Percentiles rank a stretch among this genome's conserved stretches.
phyloP scores from a whole-genome alignment of 306 rosid genomes.

The Boehmeria nivea region DNA sequence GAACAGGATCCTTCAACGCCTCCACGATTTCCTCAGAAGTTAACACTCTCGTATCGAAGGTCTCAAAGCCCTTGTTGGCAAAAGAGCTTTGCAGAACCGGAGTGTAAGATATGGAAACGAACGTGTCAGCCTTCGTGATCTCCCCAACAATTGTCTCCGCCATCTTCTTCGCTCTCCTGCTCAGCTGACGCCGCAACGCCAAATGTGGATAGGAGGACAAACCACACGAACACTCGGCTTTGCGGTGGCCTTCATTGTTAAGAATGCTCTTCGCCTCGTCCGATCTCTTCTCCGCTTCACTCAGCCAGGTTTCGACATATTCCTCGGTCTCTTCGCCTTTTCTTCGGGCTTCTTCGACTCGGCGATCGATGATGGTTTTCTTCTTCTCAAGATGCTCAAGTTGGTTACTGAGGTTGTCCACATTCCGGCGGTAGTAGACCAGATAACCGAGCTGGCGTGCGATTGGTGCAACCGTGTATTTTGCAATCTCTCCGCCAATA shows the following conservation, averaged over 20 bases:
- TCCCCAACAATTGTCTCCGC: not conserved
- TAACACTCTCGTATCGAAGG: not conserved
- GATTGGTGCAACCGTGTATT: too few relatives aligned
- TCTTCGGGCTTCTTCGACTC: not conserved
- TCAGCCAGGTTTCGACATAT: not conserved
- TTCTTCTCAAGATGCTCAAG: too few relatives aligned
- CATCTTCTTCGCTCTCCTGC: not conserved
- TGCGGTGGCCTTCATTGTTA: not conserved
- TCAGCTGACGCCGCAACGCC: not conserved
- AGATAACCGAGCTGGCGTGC: too few relatives aligned
- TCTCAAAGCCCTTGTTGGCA: not conserved
- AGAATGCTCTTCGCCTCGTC: not conserved
- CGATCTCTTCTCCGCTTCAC: not conserved
- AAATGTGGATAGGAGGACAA: not conserved
- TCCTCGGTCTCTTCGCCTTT: not conserved
- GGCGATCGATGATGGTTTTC: not conserved
- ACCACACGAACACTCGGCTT: not conserved
- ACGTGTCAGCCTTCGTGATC: not conserved
- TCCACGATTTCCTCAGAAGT: not conserved
- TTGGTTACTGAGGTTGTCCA: too few relatives aligned
- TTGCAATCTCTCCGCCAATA: too few relatives aligned
- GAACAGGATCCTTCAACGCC: conserved; percentile 1
- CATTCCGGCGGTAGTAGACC: too few relatives aligned
- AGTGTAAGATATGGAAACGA: not conserved
- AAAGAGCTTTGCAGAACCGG: not conserved